These are phyloP conservation scores for Metschnikowia gelsemii DNA, from an alignment of 805 yeast genomes.

Conservation along the genomic window DNA sequence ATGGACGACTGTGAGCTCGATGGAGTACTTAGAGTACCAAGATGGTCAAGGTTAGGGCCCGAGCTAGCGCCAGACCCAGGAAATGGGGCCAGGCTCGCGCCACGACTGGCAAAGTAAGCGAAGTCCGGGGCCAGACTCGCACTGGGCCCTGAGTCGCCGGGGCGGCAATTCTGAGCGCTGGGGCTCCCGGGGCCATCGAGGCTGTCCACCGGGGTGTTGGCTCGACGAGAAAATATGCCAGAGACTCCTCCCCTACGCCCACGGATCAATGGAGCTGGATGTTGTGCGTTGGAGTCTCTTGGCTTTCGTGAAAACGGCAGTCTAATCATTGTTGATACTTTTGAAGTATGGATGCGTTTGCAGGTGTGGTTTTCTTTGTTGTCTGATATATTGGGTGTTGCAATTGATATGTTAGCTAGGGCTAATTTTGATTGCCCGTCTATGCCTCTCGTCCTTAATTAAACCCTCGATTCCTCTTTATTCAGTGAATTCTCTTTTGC, in stretches of 20 bases:
- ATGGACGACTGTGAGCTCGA: constrained; percentile 8
- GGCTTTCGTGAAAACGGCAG: constrained; percentile 7
- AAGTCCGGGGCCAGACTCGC: neutral
- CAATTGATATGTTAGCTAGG: too few species aligned
- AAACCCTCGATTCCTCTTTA: too few species aligned
- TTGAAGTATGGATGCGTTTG: neutral
- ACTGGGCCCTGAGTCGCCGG: neutral
- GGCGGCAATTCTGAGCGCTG: neutral
- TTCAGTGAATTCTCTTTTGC: too few species aligned
- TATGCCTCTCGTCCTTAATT: too few species aligned
- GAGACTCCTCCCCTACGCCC: neutral
- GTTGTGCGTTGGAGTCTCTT: neutral
- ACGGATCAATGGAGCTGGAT: neutral
- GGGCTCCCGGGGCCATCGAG: neutral
- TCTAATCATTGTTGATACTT: neutral
- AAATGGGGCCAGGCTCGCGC: neutral
- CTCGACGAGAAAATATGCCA: constrained; percentile 2
- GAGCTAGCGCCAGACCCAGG: neutral
- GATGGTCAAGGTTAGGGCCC: neutral
- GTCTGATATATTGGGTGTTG: neutral
- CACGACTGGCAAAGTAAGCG: neutral
- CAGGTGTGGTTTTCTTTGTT: neutral
- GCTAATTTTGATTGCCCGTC: too few species aligned
- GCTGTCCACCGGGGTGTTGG: neutral
- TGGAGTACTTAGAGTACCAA: constrained; percentile 2